Base-by-base conservation (phyloP, 2,329 filamentous ascomycete genomes). In the Curvularia verruculosa region DNA sequence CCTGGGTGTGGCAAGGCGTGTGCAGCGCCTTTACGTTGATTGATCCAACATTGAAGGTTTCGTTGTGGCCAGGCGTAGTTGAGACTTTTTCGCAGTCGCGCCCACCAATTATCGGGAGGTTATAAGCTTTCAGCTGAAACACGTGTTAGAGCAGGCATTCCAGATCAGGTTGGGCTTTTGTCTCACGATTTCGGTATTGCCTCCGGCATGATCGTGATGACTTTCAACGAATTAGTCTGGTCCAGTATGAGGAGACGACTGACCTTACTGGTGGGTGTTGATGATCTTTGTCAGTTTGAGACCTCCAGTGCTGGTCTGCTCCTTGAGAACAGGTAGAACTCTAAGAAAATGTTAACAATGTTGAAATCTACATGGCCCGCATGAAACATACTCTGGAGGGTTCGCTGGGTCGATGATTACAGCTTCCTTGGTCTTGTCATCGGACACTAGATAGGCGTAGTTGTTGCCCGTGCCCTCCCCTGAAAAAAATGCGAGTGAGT, bases 1-100 rank as follows among this genome's bases (percentile, higher is more conserved):
- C 95, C 80, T 97, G 93, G 1, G 95, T 99, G 76, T 99, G 95
- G 77, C 95, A 99, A 1, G 95, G 95, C 12, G 95, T 99, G 78
- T 98, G 90, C n/a, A 98, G 81, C 23, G 91, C 90, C 73, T 86
- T 94, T 55, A 97, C 89, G 13, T 85, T 84, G 75, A 99, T 95
- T 65, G 84, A 82, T 54, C 95, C 95, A 60, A 99, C 86, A 61
- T 86, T 89, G 82, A 97, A 96, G 3, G 82, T 86, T 64, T 91
- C 86, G 37, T 88, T 87, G 74, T 98, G 85, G 2, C 80, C 78
- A 0, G 94, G 94, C 0, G 89, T 96, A 67, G 83, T 83, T 23
- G 88, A 92, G 45, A 97, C 94, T 23, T 85, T 85, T 61, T 89
- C 84, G 77, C 94, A 97, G 72, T 96, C 85, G 72, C 89, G 91